phyloP scores from a whole-genome alignment of 2,329 filamentous ascomycete genomes.

The Penicillium crustosum region DNA sequence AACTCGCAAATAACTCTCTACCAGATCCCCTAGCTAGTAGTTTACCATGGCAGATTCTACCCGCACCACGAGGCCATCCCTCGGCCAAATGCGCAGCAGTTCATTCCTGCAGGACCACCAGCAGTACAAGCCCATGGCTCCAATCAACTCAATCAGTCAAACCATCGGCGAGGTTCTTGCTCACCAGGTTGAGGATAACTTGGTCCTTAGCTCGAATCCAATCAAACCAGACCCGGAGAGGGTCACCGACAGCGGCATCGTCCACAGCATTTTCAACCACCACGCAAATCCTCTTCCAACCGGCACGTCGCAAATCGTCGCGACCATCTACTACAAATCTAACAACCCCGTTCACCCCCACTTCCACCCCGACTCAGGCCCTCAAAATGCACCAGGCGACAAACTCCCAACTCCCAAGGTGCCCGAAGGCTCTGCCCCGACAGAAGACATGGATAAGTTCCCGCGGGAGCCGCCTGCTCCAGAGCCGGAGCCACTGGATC shows the following conservation, averaged over 20 bases:
- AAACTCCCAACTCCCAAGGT: constrained; percentile 43
- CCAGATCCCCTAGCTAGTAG: background rate
- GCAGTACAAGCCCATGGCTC: constrained; percentile 46
- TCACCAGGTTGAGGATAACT: constrained; percentile 29
- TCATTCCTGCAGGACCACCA: constrained; percentile 52
- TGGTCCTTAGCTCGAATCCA: constrained; percentile 37
- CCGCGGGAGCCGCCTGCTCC: constrained; percentile 56
- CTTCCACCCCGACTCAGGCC: constrained; percentile 50
- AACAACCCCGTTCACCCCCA: constrained; percentile 45
- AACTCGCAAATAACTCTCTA: background rate
- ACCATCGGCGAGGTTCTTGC: constrained; percentile 41
- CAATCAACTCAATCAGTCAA: constrained; percentile 34
- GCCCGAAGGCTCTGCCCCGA: constrained; percentile 50
- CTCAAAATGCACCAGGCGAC: constrained; percentile 37
- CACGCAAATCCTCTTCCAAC: constrained; percentile 40
- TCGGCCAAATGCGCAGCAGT: constrained; percentile 46
- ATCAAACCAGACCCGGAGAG: constrained; percentile 41
- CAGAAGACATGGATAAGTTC: constrained; percentile 52
- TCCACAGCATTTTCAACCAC: constrained; percentile 49
- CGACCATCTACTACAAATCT: constrained; percentile 52
- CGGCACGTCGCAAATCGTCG: constrained; percentile 47
- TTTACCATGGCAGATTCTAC: constrained; percentile 32
- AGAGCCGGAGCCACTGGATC: constrained; percentile 56
- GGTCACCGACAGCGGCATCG: constrained; percentile 48
- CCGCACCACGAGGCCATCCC: constrained; percentile 41